Percentiles rank a stretch among this genome's conserved stretches.
Evolutionary conservation across 1,284 basidiomycete genomes (phyloP).

Genomic region (Tilletia horrida): DNA sequence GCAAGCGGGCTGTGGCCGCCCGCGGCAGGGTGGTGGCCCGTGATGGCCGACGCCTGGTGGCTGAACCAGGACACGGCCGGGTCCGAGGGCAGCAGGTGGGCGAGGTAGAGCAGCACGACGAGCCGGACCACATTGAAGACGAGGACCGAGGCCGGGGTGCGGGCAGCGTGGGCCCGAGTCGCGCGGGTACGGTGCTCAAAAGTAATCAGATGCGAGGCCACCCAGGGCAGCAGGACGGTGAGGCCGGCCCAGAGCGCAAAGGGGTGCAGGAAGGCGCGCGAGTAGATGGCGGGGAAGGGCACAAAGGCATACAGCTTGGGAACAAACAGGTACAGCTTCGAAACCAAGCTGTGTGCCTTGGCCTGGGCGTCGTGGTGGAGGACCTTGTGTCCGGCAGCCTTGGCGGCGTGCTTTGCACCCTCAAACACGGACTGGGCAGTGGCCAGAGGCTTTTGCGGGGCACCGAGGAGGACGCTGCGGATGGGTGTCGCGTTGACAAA

Average conservation of each 20-base stretch:
- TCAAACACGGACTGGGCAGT: conserved; percentile 24
- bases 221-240: conserved; percentile 14
- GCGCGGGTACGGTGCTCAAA: conserved; percentile 17
- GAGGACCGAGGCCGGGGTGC: conserved; percentile 8
- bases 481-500: conserved; percentile 38
- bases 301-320: conserved; percentile 17
- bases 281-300: conserved; percentile 18
- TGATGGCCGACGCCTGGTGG: conserved; percentile 15
- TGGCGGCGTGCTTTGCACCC: conserved; percentile 24
- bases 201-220: conserved; percentile 15
- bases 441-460: conserved; percentile 20
- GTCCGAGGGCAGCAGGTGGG: conserved; percentile 14
- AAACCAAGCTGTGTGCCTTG: conserved; percentile 29
- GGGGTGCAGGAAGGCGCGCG: conserved; percentile 36
- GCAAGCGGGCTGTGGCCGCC: background rate
- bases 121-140: conserved; percentile 13
- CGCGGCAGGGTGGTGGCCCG: conserved; percentile 11
- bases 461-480: conserved; percentile 33
- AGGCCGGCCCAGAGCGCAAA: conserved; percentile 34
- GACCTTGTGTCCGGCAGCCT: conserved; percentile 31
- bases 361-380: conserved; percentile 40
- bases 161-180: conserved; percentile 10
- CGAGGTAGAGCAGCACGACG: conserved; percentile 13
- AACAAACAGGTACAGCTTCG: conserved; percentile 14
- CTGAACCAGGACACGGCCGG: conserved; percentile 18